Base-by-base conservation (phyloP, 495 filamentous ascomycete genomes). In the Glonium stellatum region DNA sequence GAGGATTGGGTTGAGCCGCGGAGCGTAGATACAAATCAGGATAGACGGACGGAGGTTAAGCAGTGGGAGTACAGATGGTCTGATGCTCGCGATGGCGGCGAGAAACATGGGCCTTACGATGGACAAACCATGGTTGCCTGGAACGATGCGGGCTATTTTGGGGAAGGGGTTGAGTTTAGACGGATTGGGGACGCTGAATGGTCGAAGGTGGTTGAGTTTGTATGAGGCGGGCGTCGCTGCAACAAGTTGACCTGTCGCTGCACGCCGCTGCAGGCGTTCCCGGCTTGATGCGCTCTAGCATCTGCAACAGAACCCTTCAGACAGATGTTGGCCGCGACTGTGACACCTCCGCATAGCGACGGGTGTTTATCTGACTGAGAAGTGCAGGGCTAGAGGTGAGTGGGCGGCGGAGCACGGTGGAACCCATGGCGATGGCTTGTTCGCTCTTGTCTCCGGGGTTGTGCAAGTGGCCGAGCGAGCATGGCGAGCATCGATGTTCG, bases 31-130 rank as follows among this genome's bases (percentile, higher is more conserved):
- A 27, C 69, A 67, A 5, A 60, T 46, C 31, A 59, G 62, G 15
- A 49, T 55, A 15, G 63, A 48, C 8, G 61, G 5, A 27, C 48
- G 12, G 47, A 50, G 3, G 71, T 64, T 15, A 78, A 76, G 58
- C 83, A 84, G 78, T 98, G 92, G 92, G 88, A 97, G 71, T 97
- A 87, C 69, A 76, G 89, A 27, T 97, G 93, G 93, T 84, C 82
- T 13, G 90, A 96, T 66, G 90, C 85, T 44, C 78, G 90, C n/a
- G 93, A 96, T 67, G 86, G 83, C 3, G 89, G 82, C 0, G 79
- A 84, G 51, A 79, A 81, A 35, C 88, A 97, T 72, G 95, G 93
- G 0, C 91, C 92, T 0, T 98, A 92, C 70, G 88, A 95, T 67
- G 84, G 80, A 13, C 66, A 76, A 0, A 90, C 85, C 51, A 98